These are phyloP conservation scores for Trametopsis cervina DNA, from an alignment of 768 basidiomycete genomes.

Conservation along the genomic window DNA sequence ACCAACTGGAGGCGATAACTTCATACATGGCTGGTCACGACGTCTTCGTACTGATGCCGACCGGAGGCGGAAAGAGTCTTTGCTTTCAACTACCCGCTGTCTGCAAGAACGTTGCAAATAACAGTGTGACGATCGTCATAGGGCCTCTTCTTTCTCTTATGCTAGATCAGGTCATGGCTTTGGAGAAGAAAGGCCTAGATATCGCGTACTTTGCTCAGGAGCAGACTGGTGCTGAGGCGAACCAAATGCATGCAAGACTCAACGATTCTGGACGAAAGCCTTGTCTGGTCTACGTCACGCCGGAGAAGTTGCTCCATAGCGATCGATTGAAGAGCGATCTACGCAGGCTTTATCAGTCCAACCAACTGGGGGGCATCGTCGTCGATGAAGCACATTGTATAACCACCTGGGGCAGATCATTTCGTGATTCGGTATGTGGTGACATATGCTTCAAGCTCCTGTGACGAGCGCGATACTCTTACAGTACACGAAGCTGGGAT, in stretches of 20 bases:
- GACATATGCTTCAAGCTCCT: too few species aligned
- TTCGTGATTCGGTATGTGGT: slow-evolving; percentile 72
- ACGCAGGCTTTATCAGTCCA: slow-evolving; percentile 43
- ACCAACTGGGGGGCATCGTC: slow-evolving; percentile 78
- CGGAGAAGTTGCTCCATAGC: slow-evolving; percentile 77
- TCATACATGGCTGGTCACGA: slow-evolving; percentile 76
- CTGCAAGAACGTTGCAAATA: slow-evolving; percentile 60
- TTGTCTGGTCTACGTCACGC: slow-evolving; percentile 80
- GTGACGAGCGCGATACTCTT: too few species aligned
- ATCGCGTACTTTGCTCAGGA: slow-evolving; percentile 66
- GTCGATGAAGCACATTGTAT: slow-evolving; percentile 97
- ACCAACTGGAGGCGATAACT: slow-evolving; percentile 84
- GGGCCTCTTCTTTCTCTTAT: slow-evolving; percentile 88
- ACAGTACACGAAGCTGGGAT: slow-evolving; percentile 64
- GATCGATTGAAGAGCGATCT: slow-evolving; percentile 49
- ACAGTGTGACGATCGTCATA: slow-evolving; percentile 84
- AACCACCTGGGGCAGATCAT: slow-evolving; percentile 90
- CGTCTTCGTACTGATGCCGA: slow-evolving; percentile 94
- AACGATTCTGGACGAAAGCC: slow-evolving; percentile 40
- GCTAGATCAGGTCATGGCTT: slow-evolving; percentile 74
- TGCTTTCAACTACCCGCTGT: slow-evolving; percentile 91
- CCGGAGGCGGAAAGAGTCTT: slow-evolving; percentile 87
- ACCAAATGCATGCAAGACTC: slow-evolving; percentile 40
- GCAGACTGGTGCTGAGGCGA: slow-evolving; percentile 28
- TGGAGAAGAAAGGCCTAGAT: slow-evolving; percentile 58